A percentile compares a stretch with the other conserved stretches of the same genome.
Conservation (phyloP, 768 basidiomycete species). For the Rhodotorula sphaerocarpa region DNA sequence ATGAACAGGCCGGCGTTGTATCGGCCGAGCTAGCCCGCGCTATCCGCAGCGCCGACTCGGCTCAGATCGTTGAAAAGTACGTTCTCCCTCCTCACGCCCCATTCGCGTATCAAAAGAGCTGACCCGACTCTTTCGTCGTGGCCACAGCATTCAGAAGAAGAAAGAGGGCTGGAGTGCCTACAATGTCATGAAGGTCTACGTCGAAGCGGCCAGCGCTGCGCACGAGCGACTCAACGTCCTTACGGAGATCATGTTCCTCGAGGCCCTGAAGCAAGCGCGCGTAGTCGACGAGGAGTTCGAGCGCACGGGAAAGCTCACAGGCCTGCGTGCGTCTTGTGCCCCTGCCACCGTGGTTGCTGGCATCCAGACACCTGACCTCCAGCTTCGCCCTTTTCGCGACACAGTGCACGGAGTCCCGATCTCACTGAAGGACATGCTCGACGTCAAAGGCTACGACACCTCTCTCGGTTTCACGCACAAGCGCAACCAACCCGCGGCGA, state of each 20-base stretch:
- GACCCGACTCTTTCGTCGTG: background rate
- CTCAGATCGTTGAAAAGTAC: slow-evolving; percentile 10
- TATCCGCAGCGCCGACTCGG: slow-evolving; percentile 3
- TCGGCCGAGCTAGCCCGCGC: background rate
- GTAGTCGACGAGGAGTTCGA: slow-evolving; percentile 35
- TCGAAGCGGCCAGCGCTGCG: slow-evolving; percentile 14
- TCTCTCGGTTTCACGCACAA: slow-evolving; percentile 34
- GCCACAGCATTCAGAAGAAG: background rate
- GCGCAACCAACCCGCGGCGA: slow-evolving; percentile 5
- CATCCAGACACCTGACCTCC: background rate
- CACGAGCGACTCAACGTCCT: slow-evolving; percentile 29
- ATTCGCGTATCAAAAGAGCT: background rate
- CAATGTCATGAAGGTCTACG: slow-evolving; percentile 31
- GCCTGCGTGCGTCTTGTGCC: slow-evolving; percentile 4
- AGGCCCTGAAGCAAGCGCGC: slow-evolving; percentile 30
- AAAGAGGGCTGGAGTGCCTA: slow-evolving; percentile 28
- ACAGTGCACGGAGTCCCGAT: slow-evolving; percentile 35
- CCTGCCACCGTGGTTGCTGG: background rate
- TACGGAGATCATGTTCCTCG: slow-evolving; percentile 29
- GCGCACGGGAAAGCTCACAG: slow-evolving; percentile 23
- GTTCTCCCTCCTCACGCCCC: background rate
- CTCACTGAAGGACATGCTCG: slow-evolving; percentile 35
- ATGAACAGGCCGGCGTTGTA: background rate
- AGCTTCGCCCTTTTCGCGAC: background rate
- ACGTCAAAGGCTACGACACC: slow-evolving; percentile 27